Conservation (phyloP, 495 filamentous ascomycete genomes). For the Aspergillus coremiiformis region DNA sequence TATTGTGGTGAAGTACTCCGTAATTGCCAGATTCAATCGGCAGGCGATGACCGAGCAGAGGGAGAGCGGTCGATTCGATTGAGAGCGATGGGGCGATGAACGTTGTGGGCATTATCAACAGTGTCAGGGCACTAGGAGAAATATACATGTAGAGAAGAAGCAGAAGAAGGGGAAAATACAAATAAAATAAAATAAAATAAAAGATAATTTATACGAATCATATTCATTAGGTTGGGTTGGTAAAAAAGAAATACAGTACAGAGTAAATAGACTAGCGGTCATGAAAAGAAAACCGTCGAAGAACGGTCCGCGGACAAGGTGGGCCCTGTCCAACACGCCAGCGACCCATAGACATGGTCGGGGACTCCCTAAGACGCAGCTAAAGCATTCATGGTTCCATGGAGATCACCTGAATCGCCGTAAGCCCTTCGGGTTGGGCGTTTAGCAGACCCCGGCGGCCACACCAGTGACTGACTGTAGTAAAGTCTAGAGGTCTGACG, state of each 20-base stretch:
- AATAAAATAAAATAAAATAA: background rate
- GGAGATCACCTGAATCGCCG: slow-evolving; percentile 30
- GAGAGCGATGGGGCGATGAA: background rate
- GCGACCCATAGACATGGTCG: slow-evolving; percentile 38
- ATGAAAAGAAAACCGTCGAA: slow-evolving; percentile 15
- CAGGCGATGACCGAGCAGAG: slow-evolving; percentile 1
- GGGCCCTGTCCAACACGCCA: slow-evolving; percentile 24
- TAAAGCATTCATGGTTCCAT: slow-evolving; percentile 22
- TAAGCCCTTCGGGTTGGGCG: slow-evolving; percentile 19
- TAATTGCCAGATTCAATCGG: slow-evolving; percentile 3
- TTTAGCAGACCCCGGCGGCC: slow-evolving; percentile 15
- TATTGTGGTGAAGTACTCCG: background rate
- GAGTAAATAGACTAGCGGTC: too few relatives aligned
- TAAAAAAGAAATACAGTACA: slow-evolving; percentile 9
- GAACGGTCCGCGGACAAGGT: slow-evolving; percentile 18
- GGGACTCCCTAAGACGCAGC: slow-evolving; percentile 24
- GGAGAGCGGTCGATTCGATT: background rate
- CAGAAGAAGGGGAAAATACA: too few relatives aligned
- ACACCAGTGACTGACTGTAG: slow-evolving; percentile 12
- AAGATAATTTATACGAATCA: slow-evolving; percentile 2
- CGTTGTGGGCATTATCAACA: background rate
- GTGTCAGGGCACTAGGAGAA: slow-evolving; percentile 8
- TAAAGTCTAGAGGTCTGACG: slow-evolving; percentile 18
- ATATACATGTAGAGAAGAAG: slow-evolving; percentile 3
- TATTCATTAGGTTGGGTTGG: background rate